Conservation (phyloP, 2,329 filamentous ascomycete species). For the Beauveria asiatica region DNA sequence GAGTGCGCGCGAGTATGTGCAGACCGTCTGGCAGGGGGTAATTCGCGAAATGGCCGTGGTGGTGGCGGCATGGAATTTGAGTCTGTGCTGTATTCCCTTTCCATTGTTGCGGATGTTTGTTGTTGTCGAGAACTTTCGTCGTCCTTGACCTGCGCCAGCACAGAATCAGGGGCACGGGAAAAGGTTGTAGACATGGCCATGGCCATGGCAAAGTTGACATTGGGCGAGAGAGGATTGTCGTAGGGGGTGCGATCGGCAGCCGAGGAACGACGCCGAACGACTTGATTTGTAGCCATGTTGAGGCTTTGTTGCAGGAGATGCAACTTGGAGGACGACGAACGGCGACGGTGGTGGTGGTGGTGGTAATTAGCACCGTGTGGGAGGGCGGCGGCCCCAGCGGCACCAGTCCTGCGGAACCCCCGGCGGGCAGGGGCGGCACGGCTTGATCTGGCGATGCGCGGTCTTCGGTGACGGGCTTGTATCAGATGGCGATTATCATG, state of each 20-base stretch:
- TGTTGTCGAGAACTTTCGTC: slow-evolving; percentile 12
- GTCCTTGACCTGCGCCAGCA: slow-evolving; percentile 8
- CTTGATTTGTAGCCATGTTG: slow-evolving; percentile 28
- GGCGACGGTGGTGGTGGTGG: slow-evolving; percentile 20
- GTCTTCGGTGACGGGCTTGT: slow-evolving; percentile 28
- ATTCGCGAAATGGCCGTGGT: slow-evolving; percentile 30
- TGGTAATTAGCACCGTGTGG: slow-evolving; percentile 27
- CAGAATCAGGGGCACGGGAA: slow-evolving; percentile 15
- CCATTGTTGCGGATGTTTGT: neutral
- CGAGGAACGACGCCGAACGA: slow-evolving; percentile 32
- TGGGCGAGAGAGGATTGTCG: slow-evolving; percentile 19
- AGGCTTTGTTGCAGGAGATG: slow-evolving; percentile 10
- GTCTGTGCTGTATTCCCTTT: neutral
- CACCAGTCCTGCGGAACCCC: slow-evolving; percentile 28
- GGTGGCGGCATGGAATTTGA: slow-evolving; percentile 25
- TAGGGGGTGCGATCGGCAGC: slow-evolving; percentile 24
- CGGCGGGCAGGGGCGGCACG: slow-evolving; percentile 31
- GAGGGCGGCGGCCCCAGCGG: slow-evolving; percentile 2
- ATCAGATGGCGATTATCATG: slow-evolving; percentile 35
- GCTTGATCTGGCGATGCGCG: slow-evolving; percentile 35
- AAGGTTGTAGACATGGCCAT: slow-evolving; percentile 19
- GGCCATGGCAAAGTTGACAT: slow-evolving; percentile 10
- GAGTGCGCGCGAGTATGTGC: slow-evolving; percentile 34
- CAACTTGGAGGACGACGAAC: slow-evolving; percentile 8
- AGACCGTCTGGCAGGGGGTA: slow-evolving; percentile 19